Percentiles rank a stretch among this genome's conserved stretches.
Evolutionary conservation across 129 eudicot genomes (phyloP).

Genomic region (Lactuca saligna): DNA sequence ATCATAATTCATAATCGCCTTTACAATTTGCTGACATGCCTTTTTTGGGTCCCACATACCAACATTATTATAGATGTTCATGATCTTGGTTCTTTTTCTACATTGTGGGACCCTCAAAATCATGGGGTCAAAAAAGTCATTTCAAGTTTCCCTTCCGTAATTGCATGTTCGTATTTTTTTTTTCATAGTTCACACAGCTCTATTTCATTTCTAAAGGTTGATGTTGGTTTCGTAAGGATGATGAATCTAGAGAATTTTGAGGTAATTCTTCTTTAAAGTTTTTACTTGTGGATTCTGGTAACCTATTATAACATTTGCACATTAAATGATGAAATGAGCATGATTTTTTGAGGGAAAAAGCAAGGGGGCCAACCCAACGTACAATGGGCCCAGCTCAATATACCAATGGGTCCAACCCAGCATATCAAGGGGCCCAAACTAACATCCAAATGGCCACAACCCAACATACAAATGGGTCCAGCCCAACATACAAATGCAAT

Average conservation of each 20-base stretch:
- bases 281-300: constrained; percentile 34
- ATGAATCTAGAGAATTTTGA: constrained; percentile 29
- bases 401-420: no score
- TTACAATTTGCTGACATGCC: constrained; percentile 18
- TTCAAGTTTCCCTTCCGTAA: neutral
- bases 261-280: constrained; percentile 24
- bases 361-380: neutral
- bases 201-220: constrained; percentile 36
- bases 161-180: constrained; percentile 6
- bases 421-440: no score
- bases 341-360: neutral
- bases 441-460: no score
- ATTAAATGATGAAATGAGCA: no score
- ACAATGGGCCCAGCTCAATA: no score
- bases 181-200: constrained; percentile 23
- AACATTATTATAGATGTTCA: neutral
- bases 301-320: constrained; percentile 22
- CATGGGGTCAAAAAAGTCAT: constrained; percentile 2
- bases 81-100: constrained; percentile 2
- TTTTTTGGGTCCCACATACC: constrained; percentile 17
- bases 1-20: constrained; percentile 8
- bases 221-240: constrained; percentile 28
- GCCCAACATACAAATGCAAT: no score
- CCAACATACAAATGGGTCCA: no score
- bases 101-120: constrained; percentile 5